A percentile compares a stretch with the other conserved stretches of the same genome.
Conservation (phyloP, 768 basidiomycete species). For the Candolleomyces eurysporus region DNA sequence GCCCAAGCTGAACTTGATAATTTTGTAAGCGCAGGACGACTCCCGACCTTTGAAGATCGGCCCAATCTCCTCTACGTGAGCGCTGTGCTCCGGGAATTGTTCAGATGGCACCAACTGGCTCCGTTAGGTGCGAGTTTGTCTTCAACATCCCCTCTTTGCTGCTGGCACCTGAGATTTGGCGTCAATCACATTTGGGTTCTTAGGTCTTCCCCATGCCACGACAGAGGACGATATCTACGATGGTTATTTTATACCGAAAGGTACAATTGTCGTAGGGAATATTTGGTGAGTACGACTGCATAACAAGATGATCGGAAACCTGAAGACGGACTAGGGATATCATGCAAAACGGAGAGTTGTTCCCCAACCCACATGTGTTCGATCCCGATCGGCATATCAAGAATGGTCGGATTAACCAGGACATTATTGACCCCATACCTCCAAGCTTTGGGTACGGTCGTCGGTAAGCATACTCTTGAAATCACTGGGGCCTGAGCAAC, state of each 20-base stretch:
- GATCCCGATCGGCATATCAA: constrained; percentile 31
- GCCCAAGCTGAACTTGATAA: constrained; percentile 20
- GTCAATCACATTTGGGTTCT: neutral
- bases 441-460: constrained; percentile 31
- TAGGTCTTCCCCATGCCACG: constrained; percentile 14
- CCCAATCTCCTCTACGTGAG: constrained; percentile 11
- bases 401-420: constrained; percentile 17
- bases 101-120: constrained; percentile 15
- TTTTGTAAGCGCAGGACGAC: constrained; percentile 15
- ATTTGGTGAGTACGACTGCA: neutral
- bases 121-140: constrained; percentile 16
- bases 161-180: neutral
- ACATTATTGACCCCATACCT: constrained; percentile 21
- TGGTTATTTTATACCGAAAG: constrained; percentile 17
- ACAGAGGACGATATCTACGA: constrained; percentile 16
- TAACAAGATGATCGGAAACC: neutral
- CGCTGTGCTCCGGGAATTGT: constrained; percentile 18
- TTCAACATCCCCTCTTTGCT: neutral
- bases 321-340: constrained; percentile 8
- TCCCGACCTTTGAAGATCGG: constrained; percentile 17
- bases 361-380: constrained; percentile 19
- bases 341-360: constrained; percentile 17
- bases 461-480: constrained; percentile 3
- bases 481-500: neutral
- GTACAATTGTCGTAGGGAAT: neutral